Evolutionary conservation across 352 stramenopile genomes (phyloP).

Genomic region (Aphanomyces cochlioides): DNA sequence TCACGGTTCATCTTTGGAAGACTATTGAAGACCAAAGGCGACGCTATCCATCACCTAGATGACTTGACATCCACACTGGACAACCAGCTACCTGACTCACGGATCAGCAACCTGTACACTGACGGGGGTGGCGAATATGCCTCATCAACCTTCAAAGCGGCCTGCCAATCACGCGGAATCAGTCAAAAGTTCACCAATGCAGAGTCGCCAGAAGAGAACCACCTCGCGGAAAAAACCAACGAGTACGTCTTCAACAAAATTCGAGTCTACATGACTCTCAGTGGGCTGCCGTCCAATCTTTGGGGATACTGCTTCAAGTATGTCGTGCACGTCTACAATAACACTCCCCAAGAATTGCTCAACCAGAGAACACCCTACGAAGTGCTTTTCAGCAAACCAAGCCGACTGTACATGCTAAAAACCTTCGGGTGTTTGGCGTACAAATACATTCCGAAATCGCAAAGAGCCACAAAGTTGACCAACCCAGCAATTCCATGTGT

Average conservation of each 20-base stretch:
- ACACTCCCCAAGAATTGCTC: too few species aligned
- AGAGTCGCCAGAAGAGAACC: neutral
- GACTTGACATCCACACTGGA: neutral
- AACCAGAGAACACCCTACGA: too few species aligned
- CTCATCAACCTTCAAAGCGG: too few species aligned
- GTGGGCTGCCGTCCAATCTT: neutral
- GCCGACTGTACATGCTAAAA: neutral
- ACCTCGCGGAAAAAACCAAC: neutral
- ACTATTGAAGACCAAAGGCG: neutral
- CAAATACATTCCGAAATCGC: slow-evolving; percentile 1
- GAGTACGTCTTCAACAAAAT: slow-evolving; percentile 1
- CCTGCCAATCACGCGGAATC: too few species aligned
- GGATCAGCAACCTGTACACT: neutral
- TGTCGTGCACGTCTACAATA: neutral
- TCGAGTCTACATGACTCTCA: neutral
- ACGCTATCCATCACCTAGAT: neutral
- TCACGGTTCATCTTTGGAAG: neutral
- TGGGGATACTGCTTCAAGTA: slow-evolving; percentile 10
- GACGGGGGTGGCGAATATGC: neutral
- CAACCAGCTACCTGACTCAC: neutral
- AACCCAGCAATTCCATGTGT: too few species aligned
- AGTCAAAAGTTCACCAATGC: neutral
- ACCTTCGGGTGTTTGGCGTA: neutral
- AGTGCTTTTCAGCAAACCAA: neutral
- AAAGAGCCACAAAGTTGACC: neutral